Conservation (phyloP, 495 filamentous ascomycete species). For the Penicillium angulare region DNA sequence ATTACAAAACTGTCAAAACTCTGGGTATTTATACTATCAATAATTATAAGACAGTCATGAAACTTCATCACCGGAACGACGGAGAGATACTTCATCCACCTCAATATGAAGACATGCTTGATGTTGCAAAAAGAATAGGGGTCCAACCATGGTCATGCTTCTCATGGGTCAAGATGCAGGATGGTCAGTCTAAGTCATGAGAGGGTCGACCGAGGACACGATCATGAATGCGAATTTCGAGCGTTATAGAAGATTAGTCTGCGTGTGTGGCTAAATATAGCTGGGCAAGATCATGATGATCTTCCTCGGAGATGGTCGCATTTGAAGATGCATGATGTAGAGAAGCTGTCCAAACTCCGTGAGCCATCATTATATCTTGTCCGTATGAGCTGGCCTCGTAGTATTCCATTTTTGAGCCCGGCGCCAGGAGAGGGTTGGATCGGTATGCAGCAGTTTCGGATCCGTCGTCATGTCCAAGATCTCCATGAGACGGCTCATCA, state of each 20-base stretch:
- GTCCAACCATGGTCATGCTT: neutral
- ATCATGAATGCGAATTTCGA: neutral
- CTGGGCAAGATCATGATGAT: slow-evolving; percentile 28
- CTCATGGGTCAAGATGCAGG: slow-evolving; percentile 2
- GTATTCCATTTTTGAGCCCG: slow-evolving; percentile 13
- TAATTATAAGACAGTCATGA: slow-evolving; percentile 12
- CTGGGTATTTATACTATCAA: slow-evolving; percentile 10
- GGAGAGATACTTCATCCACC: slow-evolving; percentile 5
- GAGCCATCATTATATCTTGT: neutral
- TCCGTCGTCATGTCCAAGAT: slow-evolving; percentile 26
- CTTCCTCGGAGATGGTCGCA: slow-evolving; percentile 33
- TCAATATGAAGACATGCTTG: slow-evolving; percentile 3
- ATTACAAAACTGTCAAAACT: neutral
- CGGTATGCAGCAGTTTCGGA: slow-evolving; percentile 29
- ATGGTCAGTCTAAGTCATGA: neutral
- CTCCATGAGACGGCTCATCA: slow-evolving; percentile 12
- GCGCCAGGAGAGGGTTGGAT: slow-evolving; percentile 40
- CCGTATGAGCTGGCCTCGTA: slow-evolving; percentile 21
- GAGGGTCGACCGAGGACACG: neutral
- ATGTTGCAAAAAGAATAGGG: slow-evolving; percentile 6
- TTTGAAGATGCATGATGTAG: slow-evolving; percentile 26
- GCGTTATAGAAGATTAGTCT: neutral
- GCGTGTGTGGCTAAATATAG: slow-evolving; percentile 29
- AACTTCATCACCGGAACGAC: neutral
- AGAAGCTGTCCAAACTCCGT: slow-evolving; percentile 9